Percentiles rank a stretch among this genome's conserved stretches.
These are phyloP conservation scores for Dactylorhiza incarnata DNA, from an alignment of 106 monocot genomes.

Conservation along the genomic window DNA sequence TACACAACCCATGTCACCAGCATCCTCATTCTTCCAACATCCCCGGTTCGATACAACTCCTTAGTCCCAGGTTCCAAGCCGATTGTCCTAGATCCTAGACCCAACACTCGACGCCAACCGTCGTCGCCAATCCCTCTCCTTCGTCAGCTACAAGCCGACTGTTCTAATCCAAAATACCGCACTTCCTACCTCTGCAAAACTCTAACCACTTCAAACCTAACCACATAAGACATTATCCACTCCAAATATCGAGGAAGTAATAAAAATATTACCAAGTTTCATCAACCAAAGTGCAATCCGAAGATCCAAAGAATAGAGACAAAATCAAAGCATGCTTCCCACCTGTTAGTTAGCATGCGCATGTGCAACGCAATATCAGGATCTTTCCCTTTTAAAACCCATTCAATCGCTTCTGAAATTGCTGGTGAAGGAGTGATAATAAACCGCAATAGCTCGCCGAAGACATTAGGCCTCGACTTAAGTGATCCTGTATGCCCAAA, in stretches of 20 bases:
- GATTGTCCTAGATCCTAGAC: no score
- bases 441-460: slow-evolving; percentile 78
- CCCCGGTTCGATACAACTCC: no score
- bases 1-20: no score
- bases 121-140: no score
- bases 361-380: slow-evolving; percentile 81
- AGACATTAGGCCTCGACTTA: slow-evolving; percentile 69
- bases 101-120: no score
- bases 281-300: background rate
- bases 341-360: slow-evolving; percentile 96
- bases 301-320: background rate
- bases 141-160: no score
- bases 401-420: slow-evolving; percentile 52
- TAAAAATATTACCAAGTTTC: background rate
- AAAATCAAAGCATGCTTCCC: background rate
- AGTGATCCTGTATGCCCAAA: slow-evolving; percentile 51
- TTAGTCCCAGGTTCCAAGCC: no score
- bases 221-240: background rate
- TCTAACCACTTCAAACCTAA: background rate
- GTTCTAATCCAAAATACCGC: no score
- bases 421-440: slow-evolving; percentile 57
- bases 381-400: slow-evolving; percentile 67
- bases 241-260: background rate
- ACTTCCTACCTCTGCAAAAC: no score
- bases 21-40: no score